Conservation (phyloP, 192 early-diverging fungal genomes). For the Gonapodya sp. region DNA sequence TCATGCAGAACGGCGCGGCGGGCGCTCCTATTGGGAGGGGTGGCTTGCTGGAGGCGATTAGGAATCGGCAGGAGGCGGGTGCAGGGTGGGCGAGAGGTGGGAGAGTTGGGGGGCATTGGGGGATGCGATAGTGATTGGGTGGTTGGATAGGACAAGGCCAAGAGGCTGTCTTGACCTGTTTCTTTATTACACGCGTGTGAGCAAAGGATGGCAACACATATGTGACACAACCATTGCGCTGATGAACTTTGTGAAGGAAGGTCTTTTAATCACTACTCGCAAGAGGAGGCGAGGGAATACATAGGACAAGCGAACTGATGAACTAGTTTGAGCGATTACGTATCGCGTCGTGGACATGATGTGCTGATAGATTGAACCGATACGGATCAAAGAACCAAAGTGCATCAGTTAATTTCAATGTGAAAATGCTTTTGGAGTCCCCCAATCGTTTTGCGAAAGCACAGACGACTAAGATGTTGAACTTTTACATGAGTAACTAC, state of each 20-base stretch:
- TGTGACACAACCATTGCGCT: not conserved
- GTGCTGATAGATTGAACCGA: not conserved
- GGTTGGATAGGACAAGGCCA: not conserved
- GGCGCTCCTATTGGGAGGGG: not conserved
- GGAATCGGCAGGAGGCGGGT: not conserved
- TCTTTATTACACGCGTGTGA: not conserved
- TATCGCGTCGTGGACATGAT: not conserved
- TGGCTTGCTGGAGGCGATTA: not conserved
- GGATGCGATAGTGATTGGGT: not conserved
- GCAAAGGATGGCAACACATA: not conserved
- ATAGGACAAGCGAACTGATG: not conserved
- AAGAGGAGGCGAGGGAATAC: not conserved
- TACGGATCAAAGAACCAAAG: not conserved
- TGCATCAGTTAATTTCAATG: not conserved
- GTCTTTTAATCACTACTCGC: not conserved
- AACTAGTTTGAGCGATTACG: not conserved
- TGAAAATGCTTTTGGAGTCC: not conserved
- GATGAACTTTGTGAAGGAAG: not conserved
- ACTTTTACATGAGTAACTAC: not conserved
- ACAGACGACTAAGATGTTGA: not conserved
- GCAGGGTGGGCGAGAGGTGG: constrained; percentile 1
- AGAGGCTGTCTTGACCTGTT: not conserved
- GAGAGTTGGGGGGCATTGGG: not conserved
- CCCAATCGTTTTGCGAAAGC: not conserved
- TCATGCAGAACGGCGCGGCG: constrained; percentile 1